Evolutionary conservation across 768 basidiomycete species (phyloP).

Genomic region (Boletus subcaerulescens): DNA sequence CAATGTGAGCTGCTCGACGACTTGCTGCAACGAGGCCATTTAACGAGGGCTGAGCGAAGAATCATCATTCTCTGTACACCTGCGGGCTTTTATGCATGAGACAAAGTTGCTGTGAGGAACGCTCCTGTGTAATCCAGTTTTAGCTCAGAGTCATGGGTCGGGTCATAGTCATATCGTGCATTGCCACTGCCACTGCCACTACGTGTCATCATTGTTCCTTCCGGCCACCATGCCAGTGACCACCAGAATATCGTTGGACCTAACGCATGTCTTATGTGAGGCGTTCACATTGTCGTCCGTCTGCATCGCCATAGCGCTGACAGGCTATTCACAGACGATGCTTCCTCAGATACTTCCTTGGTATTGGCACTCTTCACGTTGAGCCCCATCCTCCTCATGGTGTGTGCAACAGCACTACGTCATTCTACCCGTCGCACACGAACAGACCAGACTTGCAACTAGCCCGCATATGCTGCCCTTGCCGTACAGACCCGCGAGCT

Average conservation of each 20-base stretch:
- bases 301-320: not conserved
- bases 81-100: too few species aligned
- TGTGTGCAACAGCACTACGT: conserved; percentile 25
- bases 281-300: not conserved
- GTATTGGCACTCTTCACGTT: conserved; percentile 61
- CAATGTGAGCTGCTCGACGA: conserved; percentile 29
- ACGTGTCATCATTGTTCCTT: too few species aligned
- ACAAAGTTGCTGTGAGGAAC: too few species aligned
- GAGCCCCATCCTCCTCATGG: conserved; percentile 72
- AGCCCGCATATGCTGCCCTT: conserved; percentile 80
- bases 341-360: conserved; percentile 54
- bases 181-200: too few species aligned
- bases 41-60: not conserved
- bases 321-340: conserved; percentile 47
- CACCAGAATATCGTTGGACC: conserved; percentile 48
- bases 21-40: conserved; percentile 29
- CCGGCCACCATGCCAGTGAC: conserved; percentile 1
- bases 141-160: too few species aligned
- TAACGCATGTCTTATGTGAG: conserved; percentile 69
- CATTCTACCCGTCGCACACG: not conserved
- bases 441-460: conserved; percentile 6
- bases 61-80: not conserved
- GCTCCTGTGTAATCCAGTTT: too few species aligned
- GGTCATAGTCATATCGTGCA: too few species aligned
- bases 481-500: conserved; percentile 76